phyloP scores from a whole-genome alignment of 768 basidiomycete genomes.

The Tephrocybe sp. region DNA sequence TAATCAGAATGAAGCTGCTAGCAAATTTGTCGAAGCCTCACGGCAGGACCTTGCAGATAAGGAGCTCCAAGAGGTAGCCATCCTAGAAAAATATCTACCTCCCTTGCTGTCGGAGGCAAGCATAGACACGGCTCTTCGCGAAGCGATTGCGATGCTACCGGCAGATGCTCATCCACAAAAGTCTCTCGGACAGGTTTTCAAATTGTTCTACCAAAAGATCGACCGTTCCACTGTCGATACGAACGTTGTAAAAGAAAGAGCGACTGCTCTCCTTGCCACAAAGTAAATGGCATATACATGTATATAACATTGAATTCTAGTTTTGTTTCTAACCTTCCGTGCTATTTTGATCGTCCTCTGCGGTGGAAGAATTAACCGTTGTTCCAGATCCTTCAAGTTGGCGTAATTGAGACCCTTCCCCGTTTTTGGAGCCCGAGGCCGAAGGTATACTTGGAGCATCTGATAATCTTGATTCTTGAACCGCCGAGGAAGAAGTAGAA shows the following conservation, averaged over 20 bases:
- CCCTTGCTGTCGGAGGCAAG: slow-evolving; percentile 54
- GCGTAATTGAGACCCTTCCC: background rate
- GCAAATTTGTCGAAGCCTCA: slow-evolving; percentile 52
- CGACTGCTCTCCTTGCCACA: slow-evolving; percentile 34
- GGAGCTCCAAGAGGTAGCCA: slow-evolving; percentile 53
- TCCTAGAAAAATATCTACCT: slow-evolving; percentile 57
- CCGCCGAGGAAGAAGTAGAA: background rate
- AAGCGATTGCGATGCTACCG: slow-evolving; percentile 33
- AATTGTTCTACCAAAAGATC: slow-evolving; percentile 58
- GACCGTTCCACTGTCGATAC: slow-evolving; percentile 60
- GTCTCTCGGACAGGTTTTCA: slow-evolving; percentile 52
- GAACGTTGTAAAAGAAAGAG: slow-evolving; percentile 51
- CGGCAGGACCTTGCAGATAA: slow-evolving; percentile 64
- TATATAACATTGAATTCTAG: background rate
- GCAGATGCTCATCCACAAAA: slow-evolving; percentile 23
- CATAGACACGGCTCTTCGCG: slow-evolving; percentile 49
- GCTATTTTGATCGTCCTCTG: background rate
- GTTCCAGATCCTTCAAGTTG: background rate
- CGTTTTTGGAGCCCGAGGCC: slow-evolving; percentile 6
- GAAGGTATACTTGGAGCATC: slow-evolving; percentile 1
- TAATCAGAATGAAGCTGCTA: slow-evolving; percentile 55
- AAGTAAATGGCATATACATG: slow-evolving; percentile 3
- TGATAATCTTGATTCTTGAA: background rate
- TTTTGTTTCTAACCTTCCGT: background rate
- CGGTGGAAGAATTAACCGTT: background rate